Percentiles rank a stretch among this genome's conserved stretches.
Evolutionary conservation across 768 basidiomycete species (phyloP).

Genomic region (Termitomyces sp.): DNA sequence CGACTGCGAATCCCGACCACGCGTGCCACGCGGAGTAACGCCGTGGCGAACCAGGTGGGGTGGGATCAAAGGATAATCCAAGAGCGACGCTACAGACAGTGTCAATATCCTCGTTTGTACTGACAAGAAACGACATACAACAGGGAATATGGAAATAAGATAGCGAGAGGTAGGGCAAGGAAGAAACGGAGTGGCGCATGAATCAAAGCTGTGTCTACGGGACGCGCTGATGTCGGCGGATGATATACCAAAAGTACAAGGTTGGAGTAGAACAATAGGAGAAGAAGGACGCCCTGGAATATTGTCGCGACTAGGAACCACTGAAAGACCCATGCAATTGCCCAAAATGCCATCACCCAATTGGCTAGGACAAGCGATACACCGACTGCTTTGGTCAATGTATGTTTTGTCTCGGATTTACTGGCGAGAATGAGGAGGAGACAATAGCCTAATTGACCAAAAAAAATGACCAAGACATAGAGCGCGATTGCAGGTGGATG

Average conservation of each 20-base stretch:
- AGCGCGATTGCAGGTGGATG: slow-evolving; percentile 47
- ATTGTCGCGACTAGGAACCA: slow-evolving; percentile 76
- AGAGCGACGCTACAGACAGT: slow-evolving; percentile 52
- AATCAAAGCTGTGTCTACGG: slow-evolving; percentile 76
- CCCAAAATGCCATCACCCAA: slow-evolving; percentile 77
- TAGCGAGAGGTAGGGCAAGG: slow-evolving; percentile 43
- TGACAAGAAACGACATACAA: slow-evolving; percentile 36
- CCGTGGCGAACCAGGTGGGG: slow-evolving; percentile 34
- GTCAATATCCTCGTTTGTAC: neutral
- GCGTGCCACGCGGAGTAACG: slow-evolving; percentile 54
- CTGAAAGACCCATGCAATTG: slow-evolving; percentile 70
- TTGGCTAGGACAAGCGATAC: slow-evolving; percentile 72
- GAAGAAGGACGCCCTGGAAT: slow-evolving; percentile 61
- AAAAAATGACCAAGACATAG: slow-evolving; percentile 57
- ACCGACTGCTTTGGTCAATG: slow-evolving; percentile 78
- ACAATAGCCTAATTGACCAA: slow-evolving; percentile 79
- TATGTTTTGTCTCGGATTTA: slow-evolving; percentile 75
- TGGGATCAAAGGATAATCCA: slow-evolving; percentile 52
- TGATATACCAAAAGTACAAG: slow-evolving; percentile 73
- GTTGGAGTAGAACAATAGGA: slow-evolving; percentile 76
- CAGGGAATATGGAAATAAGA: slow-evolving; percentile 55
- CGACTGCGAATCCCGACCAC: slow-evolving; percentile 69
- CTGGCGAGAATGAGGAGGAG: slow-evolving; percentile 64
- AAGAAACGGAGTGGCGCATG: slow-evolving; percentile 84
- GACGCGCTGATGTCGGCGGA: slow-evolving; percentile 48